Evolutionary conservation across 2,329 filamentous ascomycete genomes (phyloP), one percentile per base, ranked within the genome.

Genomic region (Colletotrichum sp.): DNA sequence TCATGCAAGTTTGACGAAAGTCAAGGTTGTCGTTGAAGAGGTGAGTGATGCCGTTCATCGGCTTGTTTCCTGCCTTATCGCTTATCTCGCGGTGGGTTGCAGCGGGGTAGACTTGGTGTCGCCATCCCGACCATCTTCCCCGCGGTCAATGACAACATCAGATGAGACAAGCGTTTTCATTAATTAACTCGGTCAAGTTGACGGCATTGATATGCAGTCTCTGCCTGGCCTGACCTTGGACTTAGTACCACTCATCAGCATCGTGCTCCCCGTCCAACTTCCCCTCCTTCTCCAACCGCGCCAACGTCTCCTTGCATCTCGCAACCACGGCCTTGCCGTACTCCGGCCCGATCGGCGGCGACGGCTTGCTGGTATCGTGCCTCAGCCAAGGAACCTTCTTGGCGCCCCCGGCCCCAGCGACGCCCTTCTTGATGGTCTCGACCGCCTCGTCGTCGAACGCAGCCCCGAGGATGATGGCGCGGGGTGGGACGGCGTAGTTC

Each of bases 251-350:
- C 63, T 77, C 74, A 11, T 63, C 83, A 82, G 57, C 71, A 2
- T 52, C 67, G 19, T 77, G 29, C 5, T 22, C 34, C 15, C 75
- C 77, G 62, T 77, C 69, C 44, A 83, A 52, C 65, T 80, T 80
- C 6, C 79, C 79, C 19, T 80, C 78, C 11, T 34, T 70, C 16
- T 78, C 74, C 30, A 83, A 70, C 67, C 74, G 65, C 1, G 15
- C 67, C 27, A 83, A 39, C 6, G 72, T n/a, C 12, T 80, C 79
- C 72, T 79, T 84, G 8, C 80, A 76, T 59, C 82, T 77, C 36
- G 44, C 25, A 8, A 81, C 78, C 34, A 83, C 73, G 2, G 73
- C 78, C 70, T 80, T 78, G 5, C 79, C 82, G 55, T 83, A 83
- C 74, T 78, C 80, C 0, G 81, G 79, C 27, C 79, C 80, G 0